Conservation (phyloP, 148 eudicot species). For the Vaccinium macrocarpon region DNA sequence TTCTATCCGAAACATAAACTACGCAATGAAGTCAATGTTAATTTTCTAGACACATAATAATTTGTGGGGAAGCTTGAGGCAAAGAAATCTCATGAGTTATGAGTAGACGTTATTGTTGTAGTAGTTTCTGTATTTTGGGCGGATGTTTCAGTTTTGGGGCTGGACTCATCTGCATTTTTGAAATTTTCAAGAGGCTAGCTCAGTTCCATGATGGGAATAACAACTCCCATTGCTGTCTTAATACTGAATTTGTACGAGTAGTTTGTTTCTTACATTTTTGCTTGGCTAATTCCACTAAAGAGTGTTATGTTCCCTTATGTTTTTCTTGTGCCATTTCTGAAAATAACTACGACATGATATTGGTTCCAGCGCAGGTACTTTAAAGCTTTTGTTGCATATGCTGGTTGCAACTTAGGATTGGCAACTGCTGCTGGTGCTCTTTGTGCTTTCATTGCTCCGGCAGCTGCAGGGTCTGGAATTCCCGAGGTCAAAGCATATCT, state of each 20-base stretch:
- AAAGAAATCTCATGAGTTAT: background rate
- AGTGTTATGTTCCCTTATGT: background rate
- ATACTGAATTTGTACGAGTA: background rate
- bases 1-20: background rate
- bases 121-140: background rate
- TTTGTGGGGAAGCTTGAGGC: background rate
- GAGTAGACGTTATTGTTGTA: background rate
- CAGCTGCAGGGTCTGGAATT: conserved; percentile 91
- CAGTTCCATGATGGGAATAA: background rate
- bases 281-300: background rate
- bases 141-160: background rate
- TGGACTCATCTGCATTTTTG: background rate
- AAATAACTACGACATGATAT: background rate
- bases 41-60: background rate
- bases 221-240: background rate
- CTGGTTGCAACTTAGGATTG: conserved; percentile 51
- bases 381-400: conserved; percentile 52
- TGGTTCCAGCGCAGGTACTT: conserved; percentile 52
- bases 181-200: background rate
- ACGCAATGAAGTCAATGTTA: background rate
- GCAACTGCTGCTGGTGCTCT: conserved; percentile 55
- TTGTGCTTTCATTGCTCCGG: conserved; percentile 79
- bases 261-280: background rate
- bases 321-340: background rate
- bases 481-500: conserved; percentile 95